Evolutionary conservation across 176 grass and related monocot species (phyloP), one percentile per base, ranked within the genome.

Genomic region (Neostapfia colusana): DNA sequence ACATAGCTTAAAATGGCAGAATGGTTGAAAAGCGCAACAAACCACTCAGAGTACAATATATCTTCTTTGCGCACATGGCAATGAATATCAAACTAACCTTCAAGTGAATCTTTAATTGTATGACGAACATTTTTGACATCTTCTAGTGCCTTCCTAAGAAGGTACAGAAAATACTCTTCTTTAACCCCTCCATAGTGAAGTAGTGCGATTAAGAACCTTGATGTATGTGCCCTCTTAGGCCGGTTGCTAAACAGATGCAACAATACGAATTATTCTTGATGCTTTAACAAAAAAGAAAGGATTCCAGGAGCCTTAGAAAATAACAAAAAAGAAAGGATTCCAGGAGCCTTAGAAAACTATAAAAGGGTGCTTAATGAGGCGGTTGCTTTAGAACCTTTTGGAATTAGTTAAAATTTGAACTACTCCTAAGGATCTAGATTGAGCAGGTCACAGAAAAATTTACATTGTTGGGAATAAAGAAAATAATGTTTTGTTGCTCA

Each of bases 121-220:
- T 44, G 63, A n/a, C 46, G 48, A 73, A 50, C 67, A 21, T 84
- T 83, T 17, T 74, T 34, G 37, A 45, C 63, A 63, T 48, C 79
- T 80, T 90, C 68, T 15, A 88, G 21, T 60, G 88, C 85, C 36
- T 78, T 83, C 36, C 35, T 8, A 34, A 94, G 65, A 83, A 94
- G 91, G 41, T 88, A 75, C 55, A 94, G 23, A 86, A 94, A 94
- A 39, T 68, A 91, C 61, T 93, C 91, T 28, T 23, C 66, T 39
- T 53, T 65, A 77, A 94, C 91, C 49, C 85, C 71, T 59, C 91
- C 75, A 78, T 88, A 78, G 18, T 73, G 39, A 70, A 94, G 88
- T 25, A 94, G 43, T 56, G 75, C 17, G 27, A 91, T 91, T 46
- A 94, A 86, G 59, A 63, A 43, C 45, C 67, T 94, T 25, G 88